These are phyloP conservation scores for Podospora comata DNA, from an alignment of 495 filamentous ascomycete species.

Conservation along the genomic window DNA sequence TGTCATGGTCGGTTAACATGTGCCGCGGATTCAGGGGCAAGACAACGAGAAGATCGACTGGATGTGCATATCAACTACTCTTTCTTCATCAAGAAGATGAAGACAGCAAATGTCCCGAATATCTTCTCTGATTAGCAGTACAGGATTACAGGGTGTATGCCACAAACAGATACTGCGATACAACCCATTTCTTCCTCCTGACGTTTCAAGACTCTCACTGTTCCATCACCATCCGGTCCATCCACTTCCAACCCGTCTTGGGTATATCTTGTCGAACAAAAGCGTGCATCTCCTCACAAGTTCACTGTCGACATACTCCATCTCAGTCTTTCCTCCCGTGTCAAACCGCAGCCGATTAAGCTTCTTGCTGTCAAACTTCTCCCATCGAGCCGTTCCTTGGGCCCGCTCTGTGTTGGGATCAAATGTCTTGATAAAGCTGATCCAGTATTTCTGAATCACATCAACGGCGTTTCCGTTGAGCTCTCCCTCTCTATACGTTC, in stretches of 20 bases:
- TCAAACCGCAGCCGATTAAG: slow-evolving; percentile 51
- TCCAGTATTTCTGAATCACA: slow-evolving; percentile 65
- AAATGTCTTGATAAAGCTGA: slow-evolving; percentile 61
- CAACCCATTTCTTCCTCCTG: too few relatives aligned
- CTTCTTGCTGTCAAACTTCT: slow-evolving; percentile 29
- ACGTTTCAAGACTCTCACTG: too few relatives aligned
- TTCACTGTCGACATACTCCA: slow-evolving; percentile 52
- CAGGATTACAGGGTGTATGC: not conserved
- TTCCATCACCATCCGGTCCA: not conserved
- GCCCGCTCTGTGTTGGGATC: slow-evolving; percentile 56
- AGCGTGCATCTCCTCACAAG: slow-evolving; percentile 53
- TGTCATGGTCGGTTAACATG: not conserved
- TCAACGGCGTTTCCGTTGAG: slow-evolving; percentile 52
- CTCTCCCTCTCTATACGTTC: slow-evolving; percentile 50
- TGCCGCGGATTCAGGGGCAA: not conserved
- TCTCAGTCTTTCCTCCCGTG: slow-evolving; percentile 51
- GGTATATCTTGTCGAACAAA: slow-evolving; percentile 27
- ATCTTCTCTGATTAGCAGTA: not conserved
- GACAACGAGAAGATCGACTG: not conserved
- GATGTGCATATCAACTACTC: not conserved
- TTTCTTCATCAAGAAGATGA: not conserved
- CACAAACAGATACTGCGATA: too few relatives aligned
- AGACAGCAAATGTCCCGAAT: not conserved
- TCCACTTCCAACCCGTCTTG: not conserved
- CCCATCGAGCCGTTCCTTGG: slow-evolving; percentile 29